Conservation (phyloP, 1,284 basidiomycete genomes). For the Mycena sp. region DNA sequence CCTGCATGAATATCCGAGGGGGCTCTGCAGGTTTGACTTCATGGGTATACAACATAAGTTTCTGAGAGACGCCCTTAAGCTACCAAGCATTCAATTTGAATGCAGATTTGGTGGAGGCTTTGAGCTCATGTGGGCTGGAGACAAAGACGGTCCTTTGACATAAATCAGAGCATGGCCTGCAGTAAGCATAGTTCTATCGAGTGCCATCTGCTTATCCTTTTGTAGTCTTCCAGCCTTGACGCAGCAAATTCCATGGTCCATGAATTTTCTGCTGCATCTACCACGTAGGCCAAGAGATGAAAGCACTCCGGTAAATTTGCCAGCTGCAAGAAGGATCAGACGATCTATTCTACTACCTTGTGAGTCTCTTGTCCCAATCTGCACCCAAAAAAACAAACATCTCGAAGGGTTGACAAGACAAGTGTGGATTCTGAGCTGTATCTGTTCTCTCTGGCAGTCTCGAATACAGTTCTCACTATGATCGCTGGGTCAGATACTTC, state of each 20-base stretch:
- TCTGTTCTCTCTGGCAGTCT: constrained; percentile 35
- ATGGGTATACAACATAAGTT: constrained; percentile 49
- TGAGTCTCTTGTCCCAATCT: constrained; percentile 26
- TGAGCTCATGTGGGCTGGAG: constrained; percentile 36
- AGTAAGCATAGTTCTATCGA: no score
- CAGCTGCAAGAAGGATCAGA: constrained; percentile 38
- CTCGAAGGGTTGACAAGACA: constrained; percentile 38
- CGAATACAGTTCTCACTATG: constrained; percentile 46
- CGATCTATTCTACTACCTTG: constrained; percentile 51
- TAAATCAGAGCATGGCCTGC: constrained; percentile 9
- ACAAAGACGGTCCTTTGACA: constrained; percentile 22
- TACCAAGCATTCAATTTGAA: no score
- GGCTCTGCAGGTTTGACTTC: constrained; percentile 47
- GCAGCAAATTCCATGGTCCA: constrained; percentile 31
- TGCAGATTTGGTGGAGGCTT: constrained; percentile 42
- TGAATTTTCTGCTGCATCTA: constrained; percentile 36
- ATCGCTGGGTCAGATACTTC: constrained; percentile 47
- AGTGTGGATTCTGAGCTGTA: constrained; percentile 28
- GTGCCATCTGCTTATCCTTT: background rate
- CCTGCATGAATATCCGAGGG: no score
- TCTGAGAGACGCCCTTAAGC: background rate
- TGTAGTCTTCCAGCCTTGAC: constrained; percentile 16
- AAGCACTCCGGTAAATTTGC: constrained; percentile 34
- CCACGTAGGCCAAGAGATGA: constrained; percentile 25
- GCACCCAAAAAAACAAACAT: background rate